Percentiles rank a stretch among this genome's conserved stretches.
phyloP scores from a whole-genome alignment of 305 asterid genomes.

The Plantago lanceolata region DNA sequence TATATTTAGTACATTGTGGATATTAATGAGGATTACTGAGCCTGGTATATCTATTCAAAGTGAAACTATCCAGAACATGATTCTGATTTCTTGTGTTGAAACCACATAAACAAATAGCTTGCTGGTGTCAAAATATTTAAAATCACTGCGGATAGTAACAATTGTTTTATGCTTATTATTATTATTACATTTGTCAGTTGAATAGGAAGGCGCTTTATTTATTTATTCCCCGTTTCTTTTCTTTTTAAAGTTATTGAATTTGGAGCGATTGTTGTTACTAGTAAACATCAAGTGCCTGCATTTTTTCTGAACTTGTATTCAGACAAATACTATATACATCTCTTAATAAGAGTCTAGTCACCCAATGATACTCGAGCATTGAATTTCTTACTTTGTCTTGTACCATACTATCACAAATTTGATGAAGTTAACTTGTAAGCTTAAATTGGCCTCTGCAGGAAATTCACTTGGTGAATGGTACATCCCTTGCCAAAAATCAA shows the following conservation, averaged over 20 bases:
- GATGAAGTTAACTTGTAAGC: constrained; percentile 24
- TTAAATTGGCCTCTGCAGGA: constrained; percentile 33
- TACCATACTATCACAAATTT: background rate
- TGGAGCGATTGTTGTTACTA: background rate
- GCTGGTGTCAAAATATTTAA: background rate
- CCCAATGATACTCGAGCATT: background rate
- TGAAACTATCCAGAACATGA: background rate
- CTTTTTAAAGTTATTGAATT: no score
- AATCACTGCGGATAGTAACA: background rate
- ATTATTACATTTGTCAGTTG: background rate
- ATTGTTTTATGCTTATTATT: constrained; percentile 7
- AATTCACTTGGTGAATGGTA: constrained; percentile 34
- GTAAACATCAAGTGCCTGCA: background rate
- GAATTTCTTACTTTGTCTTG: background rate
- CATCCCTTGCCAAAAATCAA: constrained; percentile 40
- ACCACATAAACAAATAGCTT: background rate
- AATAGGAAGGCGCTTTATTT: background rate
- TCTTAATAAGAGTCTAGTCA: background rate
- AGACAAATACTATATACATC: background rate
- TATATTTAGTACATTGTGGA: background rate
- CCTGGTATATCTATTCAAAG: constrained; percentile 10
- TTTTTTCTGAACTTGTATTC: background rate
- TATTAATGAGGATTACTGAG: constrained; percentile 1
- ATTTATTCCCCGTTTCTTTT: no score
- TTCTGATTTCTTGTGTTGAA: background rate